A percentile compares a stretch with the other conserved stretches of the same genome.
Evolutionary conservation across 495 filamentous ascomycete genomes (phyloP).

Genomic region (Collariella sp.): DNA sequence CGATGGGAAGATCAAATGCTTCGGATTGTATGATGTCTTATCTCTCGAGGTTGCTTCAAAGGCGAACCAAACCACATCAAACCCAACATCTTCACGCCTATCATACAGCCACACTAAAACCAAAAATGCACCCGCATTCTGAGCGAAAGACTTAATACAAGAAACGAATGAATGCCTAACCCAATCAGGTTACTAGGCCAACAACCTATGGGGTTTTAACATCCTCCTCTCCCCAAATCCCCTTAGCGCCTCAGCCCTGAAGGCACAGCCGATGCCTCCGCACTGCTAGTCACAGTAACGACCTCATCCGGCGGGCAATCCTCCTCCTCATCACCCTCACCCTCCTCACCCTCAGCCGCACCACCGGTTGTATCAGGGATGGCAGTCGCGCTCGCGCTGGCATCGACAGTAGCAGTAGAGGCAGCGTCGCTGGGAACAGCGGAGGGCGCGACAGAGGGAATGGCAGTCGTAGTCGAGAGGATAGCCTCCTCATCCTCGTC

Average conservation of each 20-base stretch:
- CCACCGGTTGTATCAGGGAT: background rate
- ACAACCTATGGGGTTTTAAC: background rate
- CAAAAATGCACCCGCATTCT: background rate
- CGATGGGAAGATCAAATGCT: too few species aligned
- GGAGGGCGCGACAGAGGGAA: background rate
- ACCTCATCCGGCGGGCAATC: background rate
- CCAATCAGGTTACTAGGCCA: background rate
- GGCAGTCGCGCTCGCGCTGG: constrained; percentile 17
- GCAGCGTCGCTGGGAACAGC: constrained; percentile 2
- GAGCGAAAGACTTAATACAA: background rate
- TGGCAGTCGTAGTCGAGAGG: too few species aligned
- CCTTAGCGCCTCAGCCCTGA: background rate
- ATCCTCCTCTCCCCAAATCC: background rate
- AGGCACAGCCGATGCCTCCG: background rate
- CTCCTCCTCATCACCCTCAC: background rate
- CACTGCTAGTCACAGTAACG: background rate
- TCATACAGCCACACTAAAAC: background rate
- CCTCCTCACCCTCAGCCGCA: background rate
- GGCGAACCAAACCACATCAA: background rate
- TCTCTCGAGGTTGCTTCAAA: too few species aligned
- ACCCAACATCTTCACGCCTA: background rate
- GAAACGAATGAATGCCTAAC: constrained; percentile 3
- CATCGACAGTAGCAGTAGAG: constrained; percentile 26
- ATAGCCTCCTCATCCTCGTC: too few species aligned
- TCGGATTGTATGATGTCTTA: too few species aligned